Base-by-base conservation (phyloP, 495 filamentous ascomycete species). In the Aspergillus sparsus region DNA sequence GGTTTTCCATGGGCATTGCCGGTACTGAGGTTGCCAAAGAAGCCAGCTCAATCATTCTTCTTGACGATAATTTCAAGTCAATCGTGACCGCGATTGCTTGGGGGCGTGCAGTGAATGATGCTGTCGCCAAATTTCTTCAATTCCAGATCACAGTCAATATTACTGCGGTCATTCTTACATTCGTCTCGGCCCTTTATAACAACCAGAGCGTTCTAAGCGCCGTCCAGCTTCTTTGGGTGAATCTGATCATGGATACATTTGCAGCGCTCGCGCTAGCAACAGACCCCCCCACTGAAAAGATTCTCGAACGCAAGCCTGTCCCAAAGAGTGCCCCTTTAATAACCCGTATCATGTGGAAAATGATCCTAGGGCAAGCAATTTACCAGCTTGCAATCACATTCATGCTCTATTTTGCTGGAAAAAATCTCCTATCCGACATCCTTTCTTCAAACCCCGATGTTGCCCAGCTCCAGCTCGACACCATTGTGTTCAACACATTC, bases 11-110 rank as follows among this genome's bases (percentile, higher is more conserved):
- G 91, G 91, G 91, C 49, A 92, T 94, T 62, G 84, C 90, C 49
- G 91, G 91, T 39, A 96, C 91, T 6, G 91, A 94, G 68, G 91
- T 96, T n/a, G 91, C 91, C 32, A 96, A 96, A 76, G 91, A 96
- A 69, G 91, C 91, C 8, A 94, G 90, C 52, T 90, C 89, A 15
- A 96, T 96, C 62, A 93, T 96, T 66, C 83, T 95, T 7, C 88
- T 96, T 79, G 91, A 96, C 68, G 91, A 96, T 69, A 94, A 95
- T 74, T 96, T 96, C 76, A 77, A 79, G 59, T 93, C 89, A 11
- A 96, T 94, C 62, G 87, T 95, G 59, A 94, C 90, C 66, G 91
- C 91, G 2, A 83, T 96, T 65, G 89, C 91, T 71, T 96, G 91
- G 91, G 91, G 91, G 7, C 88, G 91, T 49, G 89, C 90, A 16